These are phyloP conservation scores for Aspergillus ibericus DNA, from an alignment of 2,329 filamentous ascomycete species.

Conservation along the genomic window DNA sequence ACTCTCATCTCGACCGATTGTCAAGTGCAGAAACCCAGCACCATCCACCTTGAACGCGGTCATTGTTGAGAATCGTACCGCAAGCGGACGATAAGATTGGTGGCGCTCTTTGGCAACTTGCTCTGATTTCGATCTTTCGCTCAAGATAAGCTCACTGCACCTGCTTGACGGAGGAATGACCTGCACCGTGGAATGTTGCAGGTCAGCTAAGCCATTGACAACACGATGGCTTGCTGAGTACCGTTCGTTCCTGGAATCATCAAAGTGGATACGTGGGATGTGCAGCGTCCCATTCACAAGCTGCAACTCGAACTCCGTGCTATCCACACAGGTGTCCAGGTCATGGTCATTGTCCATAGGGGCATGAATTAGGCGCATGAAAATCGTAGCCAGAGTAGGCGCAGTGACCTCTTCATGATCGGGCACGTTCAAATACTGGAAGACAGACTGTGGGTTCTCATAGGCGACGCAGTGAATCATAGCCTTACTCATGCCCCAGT, in stretches of 20 bases:
- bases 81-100: background rate
- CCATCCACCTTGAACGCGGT: background rate
- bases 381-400: background rate
- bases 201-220: background rate
- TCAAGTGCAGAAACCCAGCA: background rate
- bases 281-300: background rate
- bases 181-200: background rate
- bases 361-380: background rate
- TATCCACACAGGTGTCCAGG: background rate
- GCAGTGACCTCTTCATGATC: background rate
- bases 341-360: background rate
- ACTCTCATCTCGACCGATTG: background rate
- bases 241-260: background rate
- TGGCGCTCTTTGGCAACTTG: no score
- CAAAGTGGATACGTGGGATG: background rate
- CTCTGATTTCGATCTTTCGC: background rate
- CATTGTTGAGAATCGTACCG: background rate
- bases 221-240: background rate
- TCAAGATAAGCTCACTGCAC: background rate
- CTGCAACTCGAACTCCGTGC: background rate
- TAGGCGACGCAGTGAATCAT: slow-evolving; percentile 1
- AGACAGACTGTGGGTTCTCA: slow-evolving; percentile 1
- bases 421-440: background rate
- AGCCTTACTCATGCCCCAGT: slow-evolving; percentile 1
- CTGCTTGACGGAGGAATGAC: background rate